phyloP scores from a whole-genome alignment of 805 yeast species.

The Candida hispaniensis region DNA sequence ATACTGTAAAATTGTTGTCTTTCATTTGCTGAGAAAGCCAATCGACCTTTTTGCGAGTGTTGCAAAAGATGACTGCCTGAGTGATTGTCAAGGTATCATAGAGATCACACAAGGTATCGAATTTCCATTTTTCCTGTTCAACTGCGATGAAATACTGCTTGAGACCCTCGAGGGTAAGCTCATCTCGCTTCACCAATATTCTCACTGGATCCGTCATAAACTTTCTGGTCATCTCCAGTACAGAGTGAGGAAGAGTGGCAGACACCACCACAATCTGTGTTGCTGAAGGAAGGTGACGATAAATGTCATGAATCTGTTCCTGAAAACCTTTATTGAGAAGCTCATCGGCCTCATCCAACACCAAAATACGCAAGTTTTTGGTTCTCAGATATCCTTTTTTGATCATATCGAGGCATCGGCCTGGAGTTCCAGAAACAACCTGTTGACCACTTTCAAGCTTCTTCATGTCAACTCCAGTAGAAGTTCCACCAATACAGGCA shows the following conservation, averaged over 20 bases:
- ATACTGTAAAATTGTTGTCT: conserved; percentile 78
- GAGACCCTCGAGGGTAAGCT: conserved; percentile 89
- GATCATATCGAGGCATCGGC: conserved; percentile 94
- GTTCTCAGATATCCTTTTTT: conserved; percentile 77
- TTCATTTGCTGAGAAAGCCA: conserved; percentile 65
- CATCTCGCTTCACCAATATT: conserved; percentile 90
- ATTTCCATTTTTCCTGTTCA: conserved; percentile 88
- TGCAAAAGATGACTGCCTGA: conserved; percentile 96
- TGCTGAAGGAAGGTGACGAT: conserved; percentile 73
- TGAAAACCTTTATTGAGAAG: conserved; percentile 87
- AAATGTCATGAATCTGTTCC: conserved; percentile 91
- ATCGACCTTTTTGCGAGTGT: conserved; percentile 90
- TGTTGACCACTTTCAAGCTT: conserved; percentile 80
- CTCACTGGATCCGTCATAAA: conserved; percentile 93
- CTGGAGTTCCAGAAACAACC: conserved; percentile 96
- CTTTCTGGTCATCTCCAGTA: conserved; percentile 78
- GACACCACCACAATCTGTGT: conserved; percentile 91
- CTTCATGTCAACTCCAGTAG: conserved; percentile 76
- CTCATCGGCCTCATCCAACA: conserved; percentile 98
- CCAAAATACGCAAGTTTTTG: conserved; percentile 80
- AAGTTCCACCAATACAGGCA: conserved; percentile 96
- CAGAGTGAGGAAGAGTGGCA: conserved; percentile 92
- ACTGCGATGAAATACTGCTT: conserved; percentile 86
- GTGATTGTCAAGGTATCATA: conserved; percentile 93
- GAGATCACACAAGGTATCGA: conserved; percentile 86